Percentiles rank a stretch among this genome's conserved stretches.
phyloP scores from a whole-genome alignment of 75 land plant genomes.

The Picea glauca region DNA sequence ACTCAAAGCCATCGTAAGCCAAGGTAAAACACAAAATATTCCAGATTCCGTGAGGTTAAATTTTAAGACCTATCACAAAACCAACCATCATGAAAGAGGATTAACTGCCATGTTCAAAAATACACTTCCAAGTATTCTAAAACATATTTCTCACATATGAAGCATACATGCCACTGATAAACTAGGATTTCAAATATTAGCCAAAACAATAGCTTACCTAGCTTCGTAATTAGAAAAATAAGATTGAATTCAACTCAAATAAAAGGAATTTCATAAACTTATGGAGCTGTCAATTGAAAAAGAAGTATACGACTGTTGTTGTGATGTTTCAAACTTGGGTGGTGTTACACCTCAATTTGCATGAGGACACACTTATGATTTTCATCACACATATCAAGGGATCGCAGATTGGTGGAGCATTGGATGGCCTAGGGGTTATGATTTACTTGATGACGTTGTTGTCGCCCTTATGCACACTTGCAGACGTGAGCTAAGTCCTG shows the following conservation, averaged over 20 bases:
- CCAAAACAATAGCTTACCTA: background rate
- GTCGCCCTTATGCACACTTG: too few species aligned
- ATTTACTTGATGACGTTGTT: too few species aligned
- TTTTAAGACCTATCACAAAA: constrained; percentile 70
- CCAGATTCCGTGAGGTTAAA: constrained; percentile 96
- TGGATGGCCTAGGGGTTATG: too few species aligned
- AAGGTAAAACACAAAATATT: constrained; percentile 81
- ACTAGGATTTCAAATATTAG: background rate
- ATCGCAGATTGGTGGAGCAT: too few species aligned
- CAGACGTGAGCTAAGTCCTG: too few species aligned
- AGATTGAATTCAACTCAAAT: background rate
- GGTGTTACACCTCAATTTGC: too few species aligned
- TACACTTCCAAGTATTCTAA: background rate
- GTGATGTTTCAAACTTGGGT: too few species aligned
- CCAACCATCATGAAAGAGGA: background rate
- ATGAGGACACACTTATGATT: too few species aligned
- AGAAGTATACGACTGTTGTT: too few species aligned
- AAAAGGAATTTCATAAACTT: background rate
- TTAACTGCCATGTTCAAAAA: background rate
- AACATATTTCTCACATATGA: background rate
- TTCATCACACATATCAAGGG: too few species aligned
- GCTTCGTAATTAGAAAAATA: background rate
- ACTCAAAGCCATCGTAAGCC: constrained; percentile 95
- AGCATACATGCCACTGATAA: background rate
- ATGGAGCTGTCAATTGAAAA: too few species aligned